These are phyloP conservation scores for Astragalus glycyphyllos DNA, from an alignment of 306 rosid species.

Conservation along the genomic window DNA sequence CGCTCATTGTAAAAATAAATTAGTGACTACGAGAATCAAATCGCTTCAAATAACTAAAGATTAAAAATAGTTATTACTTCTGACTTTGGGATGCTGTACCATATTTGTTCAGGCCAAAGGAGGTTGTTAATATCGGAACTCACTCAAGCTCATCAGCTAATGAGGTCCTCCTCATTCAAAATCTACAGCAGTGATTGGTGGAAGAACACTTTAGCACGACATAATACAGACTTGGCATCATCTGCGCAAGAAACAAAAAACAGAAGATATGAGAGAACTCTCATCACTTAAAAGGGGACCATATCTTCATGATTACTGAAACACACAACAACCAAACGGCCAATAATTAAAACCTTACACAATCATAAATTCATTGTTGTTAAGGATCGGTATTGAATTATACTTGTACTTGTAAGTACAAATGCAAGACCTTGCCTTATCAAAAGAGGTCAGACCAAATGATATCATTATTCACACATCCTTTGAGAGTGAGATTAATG, in stretches of 20 bases:
- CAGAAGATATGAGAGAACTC: neutral
- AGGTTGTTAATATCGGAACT: neutral
- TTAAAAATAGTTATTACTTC: conserved; percentile 8
- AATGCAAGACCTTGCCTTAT: neutral
- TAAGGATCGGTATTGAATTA: conserved; percentile 17
- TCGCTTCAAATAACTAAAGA: neutral
- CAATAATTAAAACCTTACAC: conserved; percentile 8
- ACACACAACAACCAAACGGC: neutral
- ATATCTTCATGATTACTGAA: conserved; percentile 2
- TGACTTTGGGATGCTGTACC: conserved; percentile 1
- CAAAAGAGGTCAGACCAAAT: neutral
- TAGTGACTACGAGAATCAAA: neutral
- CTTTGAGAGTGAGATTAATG: neutral
- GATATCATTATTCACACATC: neutral
- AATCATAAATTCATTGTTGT: conserved; percentile 11
- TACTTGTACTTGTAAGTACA: neutral
- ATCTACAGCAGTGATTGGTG: conserved; percentile 53
- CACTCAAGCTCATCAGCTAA: neutral
- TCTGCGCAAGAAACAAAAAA: conserved; percentile 40
- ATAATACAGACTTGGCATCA: conserved; percentile 50
- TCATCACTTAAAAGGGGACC: conserved; percentile 2
- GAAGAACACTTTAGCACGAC: conserved; percentile 49
- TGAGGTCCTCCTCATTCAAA: conserved; percentile 30
- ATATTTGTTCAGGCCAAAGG: conserved; percentile 3
- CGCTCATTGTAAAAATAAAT: no score